Evolutionary conservation across 1,284 basidiomycete genomes (phyloP).

Genomic region (Cryptococcus sp.): DNA sequence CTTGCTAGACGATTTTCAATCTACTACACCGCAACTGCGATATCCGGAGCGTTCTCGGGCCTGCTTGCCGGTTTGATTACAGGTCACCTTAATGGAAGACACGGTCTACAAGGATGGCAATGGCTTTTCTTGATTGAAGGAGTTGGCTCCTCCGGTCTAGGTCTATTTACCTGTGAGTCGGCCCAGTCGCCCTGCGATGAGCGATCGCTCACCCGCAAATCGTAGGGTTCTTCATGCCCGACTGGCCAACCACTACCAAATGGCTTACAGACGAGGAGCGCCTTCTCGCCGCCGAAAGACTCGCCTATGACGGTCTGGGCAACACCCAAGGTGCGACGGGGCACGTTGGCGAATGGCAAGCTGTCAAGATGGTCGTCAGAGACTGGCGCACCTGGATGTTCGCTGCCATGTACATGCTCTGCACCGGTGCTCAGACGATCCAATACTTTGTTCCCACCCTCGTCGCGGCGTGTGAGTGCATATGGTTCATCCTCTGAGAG

Average conservation of each 20-base stretch:
- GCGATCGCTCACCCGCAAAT: too few species aligned
- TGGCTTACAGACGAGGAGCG: slow-evolving; percentile 54
- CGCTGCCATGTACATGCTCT: slow-evolving; percentile 52
- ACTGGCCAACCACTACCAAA: slow-evolving; percentile 53
- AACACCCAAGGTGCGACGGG: slow-evolving; percentile 38
- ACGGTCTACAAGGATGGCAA: slow-evolving; percentile 49
- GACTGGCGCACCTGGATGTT: slow-evolving; percentile 47
- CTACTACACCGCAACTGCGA: slow-evolving; percentile 53
- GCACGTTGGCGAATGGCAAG: slow-evolving; percentile 47
- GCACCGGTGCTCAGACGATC: slow-evolving; percentile 55
- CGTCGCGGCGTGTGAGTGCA: slow-evolving; percentile 34
- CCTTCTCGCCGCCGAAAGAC: slow-evolving; percentile 53
- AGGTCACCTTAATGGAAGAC: slow-evolving; percentile 46
- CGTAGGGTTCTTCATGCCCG: slow-evolving; percentile 44
- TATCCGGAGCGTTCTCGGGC: slow-evolving; percentile 54
- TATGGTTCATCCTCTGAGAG: neutral
- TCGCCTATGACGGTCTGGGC: slow-evolving; percentile 52
- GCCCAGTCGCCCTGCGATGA: too few species aligned
- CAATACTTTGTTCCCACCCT: slow-evolving; percentile 57
- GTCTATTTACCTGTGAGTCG: slow-evolving; percentile 23
- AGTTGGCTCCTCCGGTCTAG: slow-evolving; percentile 38
- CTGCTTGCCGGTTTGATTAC: slow-evolving; percentile 52
- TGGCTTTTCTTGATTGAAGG: slow-evolving; percentile 53
- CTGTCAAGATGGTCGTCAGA: slow-evolving; percentile 48
- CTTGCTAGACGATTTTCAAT: slow-evolving; percentile 44